These are phyloP conservation scores for Cinnamomum micranthum DNA, from an alignment of 164 flowering plant species.

Conservation along the genomic window DNA sequence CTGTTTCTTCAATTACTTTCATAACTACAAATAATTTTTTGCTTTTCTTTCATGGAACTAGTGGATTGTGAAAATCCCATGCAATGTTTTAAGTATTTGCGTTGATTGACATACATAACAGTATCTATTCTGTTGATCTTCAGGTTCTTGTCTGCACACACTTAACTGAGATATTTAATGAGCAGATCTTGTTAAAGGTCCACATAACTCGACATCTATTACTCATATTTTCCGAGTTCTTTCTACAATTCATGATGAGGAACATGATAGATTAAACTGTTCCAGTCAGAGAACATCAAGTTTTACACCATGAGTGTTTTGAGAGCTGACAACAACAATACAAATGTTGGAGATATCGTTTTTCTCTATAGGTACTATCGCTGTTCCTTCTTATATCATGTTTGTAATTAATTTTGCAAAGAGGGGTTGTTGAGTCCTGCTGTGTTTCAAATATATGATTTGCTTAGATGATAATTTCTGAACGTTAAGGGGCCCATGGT, in stretches of 20 bases:
- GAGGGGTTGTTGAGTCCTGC: background rate
- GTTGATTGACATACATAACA: background rate
- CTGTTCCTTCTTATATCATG: background rate
- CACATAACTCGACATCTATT: background rate
- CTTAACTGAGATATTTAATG: slow-evolving; percentile 74
- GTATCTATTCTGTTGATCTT: slow-evolving; percentile 5
- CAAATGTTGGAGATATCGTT: slow-evolving; percentile 63
- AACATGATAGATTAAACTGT: slow-evolving; percentile 7
- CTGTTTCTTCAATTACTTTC: background rate
- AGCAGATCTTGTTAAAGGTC: slow-evolving; percentile 60
- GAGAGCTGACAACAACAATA: slow-evolving; percentile 51
- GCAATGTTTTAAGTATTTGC: background rate
- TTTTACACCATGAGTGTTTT: slow-evolving; percentile 91
- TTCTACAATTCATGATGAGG: background rate
- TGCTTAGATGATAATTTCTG: too few species aligned
- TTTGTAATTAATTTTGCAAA: background rate
- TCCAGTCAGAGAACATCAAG: slow-evolving; percentile 71
- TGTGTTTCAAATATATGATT: too few species aligned
- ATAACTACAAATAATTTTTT: background rate
- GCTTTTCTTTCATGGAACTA: background rate
- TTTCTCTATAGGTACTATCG: slow-evolving; percentile 71
- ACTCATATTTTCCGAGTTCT: background rate
- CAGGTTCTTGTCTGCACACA: slow-evolving; percentile 95
- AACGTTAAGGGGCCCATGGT: background rate
- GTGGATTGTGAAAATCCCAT: background rate